Base-by-base conservation (phyloP, 1,139 yeast genomes). In the Taphrina flavorubra region DNA sequence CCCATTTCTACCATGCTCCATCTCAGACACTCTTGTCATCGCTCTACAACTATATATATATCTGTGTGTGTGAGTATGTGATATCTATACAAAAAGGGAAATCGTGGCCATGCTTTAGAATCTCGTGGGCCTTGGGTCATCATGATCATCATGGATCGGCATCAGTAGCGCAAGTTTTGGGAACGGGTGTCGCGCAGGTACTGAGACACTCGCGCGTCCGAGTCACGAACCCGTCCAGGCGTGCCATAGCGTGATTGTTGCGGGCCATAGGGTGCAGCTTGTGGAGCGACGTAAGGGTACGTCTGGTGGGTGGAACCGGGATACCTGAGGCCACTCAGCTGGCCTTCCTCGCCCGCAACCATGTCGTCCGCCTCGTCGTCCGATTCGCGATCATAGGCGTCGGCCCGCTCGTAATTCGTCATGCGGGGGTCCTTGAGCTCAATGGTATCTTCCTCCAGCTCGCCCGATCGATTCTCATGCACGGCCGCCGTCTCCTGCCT, bases 401-500 rank as follows among this genome's bases (percentile, higher is more conserved):
- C 34, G 13, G 60, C 36, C 34, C 60, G 1, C 16, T 56, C 60
- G 18, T 56, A 56, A 16, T 31, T 39, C 14, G 36, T 39, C 36
- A 16, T 6, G 10, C 34, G 37, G 11, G 62, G 47, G 42, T 46
- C 10, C 53, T 58, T 58, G 47, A 58, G 51, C 40, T 31, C 62
- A 31, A 58, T 44, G 16, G 34, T 31, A 16, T 42, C 62, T 44
- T n/a, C 42, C 11, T 2, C 16, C 42, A 39, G 47, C 47, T 44
- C 47, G n/a, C 47, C 47, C 16, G n/a, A n/a, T 1, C 18, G n/a
- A 20, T 25, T 53, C 25, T 44, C 62, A 34, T 25, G 46, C 36
- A 58, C 62, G n/a, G 51, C 62, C 10, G 51, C 39, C 6, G 51
- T 58, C 51, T 58, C 62, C 18, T 58, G 62, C 20, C 62, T 25